phyloP scores from a whole-genome alignment of 2,329 filamentous ascomycete genomes.

The Fusarium subtropicale region DNA sequence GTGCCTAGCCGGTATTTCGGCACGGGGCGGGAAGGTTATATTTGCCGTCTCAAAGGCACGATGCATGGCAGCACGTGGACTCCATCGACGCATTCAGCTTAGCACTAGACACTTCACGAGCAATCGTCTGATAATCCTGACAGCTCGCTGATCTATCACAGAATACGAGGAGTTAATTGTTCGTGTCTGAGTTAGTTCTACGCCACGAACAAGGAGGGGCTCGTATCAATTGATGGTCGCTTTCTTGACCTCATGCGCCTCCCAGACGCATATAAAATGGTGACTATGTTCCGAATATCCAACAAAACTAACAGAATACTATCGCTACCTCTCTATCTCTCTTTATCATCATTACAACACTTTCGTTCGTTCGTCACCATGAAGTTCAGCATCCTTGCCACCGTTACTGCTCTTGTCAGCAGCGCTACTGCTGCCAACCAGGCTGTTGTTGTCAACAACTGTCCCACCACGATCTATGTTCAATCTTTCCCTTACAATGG shows the following conservation, averaged over 20 bases:
- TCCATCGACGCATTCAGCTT: background rate
- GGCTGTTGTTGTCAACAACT: conserved; percentile 54
- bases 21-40: background rate
- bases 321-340: background rate
- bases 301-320: background rate
- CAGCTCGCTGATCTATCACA: too few relatives aligned
- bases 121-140: background rate
- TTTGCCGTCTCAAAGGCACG: background rate
- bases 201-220: background rate
- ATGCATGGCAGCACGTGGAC: background rate
- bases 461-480: conserved; percentile 47
- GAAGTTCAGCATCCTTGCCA: conserved; percentile 46
- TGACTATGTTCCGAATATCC: too few relatives aligned
- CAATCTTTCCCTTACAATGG: conserved; percentile 15
- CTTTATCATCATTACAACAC: background rate
- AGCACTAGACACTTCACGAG: background rate
- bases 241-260: background rate
- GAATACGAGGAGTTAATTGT: background rate
- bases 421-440: conserved; percentile 49
- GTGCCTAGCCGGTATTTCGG: background rate
- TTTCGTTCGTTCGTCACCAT: conserved; percentile 39
- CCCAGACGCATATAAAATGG: background rate
- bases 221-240: background rate
- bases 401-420: conserved; percentile 50
- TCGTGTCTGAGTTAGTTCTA: background rate